Evolutionary conservation across 1,139 yeast genomes (phyloP).

Genomic region (Candida sanyaensis): DNA sequence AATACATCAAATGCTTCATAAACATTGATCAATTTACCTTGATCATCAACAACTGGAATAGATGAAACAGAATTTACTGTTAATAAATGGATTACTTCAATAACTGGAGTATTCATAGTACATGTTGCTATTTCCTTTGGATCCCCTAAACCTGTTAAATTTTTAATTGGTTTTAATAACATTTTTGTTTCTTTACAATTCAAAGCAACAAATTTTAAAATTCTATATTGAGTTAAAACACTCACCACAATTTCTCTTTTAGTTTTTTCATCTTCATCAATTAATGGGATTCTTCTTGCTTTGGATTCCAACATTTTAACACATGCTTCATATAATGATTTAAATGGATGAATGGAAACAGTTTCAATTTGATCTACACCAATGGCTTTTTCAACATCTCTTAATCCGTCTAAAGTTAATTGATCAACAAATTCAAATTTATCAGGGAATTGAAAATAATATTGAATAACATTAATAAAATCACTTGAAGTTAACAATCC

Average conservation of each 20-base stretch:
- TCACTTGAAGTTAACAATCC: slow-evolving; percentile 92
- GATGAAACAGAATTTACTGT: slow-evolving; percentile 83
- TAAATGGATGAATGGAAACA: slow-evolving; percentile 87
- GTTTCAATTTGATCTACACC: slow-evolving; percentile 91
- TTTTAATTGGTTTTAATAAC: slow-evolving; percentile 73
- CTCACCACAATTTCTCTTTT: slow-evolving; percentile 93
- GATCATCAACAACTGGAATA: slow-evolving; percentile 87
- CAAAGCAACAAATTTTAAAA: slow-evolving; percentile 90
- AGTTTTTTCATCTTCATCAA: slow-evolving; percentile 92
- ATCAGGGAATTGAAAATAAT: slow-evolving; percentile 89
- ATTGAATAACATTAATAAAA: slow-evolving; percentile 93
- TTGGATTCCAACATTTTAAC: slow-evolving; percentile 85
- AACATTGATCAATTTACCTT: slow-evolving; percentile 76
- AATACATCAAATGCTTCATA: slow-evolving; percentile 96
- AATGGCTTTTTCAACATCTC: slow-evolving; percentile 83
- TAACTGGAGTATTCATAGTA: slow-evolving; percentile 89
- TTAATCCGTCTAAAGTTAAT: slow-evolving; percentile 79
- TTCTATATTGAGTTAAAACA: slow-evolving; percentile 95
- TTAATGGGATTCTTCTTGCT: slow-evolving; percentile 91
- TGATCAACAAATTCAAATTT: slow-evolving; percentile 88
- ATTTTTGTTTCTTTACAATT: slow-evolving; percentile 94
- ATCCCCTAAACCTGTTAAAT: slow-evolving; percentile 59
- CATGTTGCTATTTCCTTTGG: slow-evolving; percentile 72
- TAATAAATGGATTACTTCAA: slow-evolving; percentile 85
- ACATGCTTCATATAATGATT: slow-evolving; percentile 91